Percentiles rank a stretch among this genome's conserved stretches.
These are phyloP conservation scores for Laguncularia racemosa DNA, from an alignment of 345 rosid genomes.

Conservation along the genomic window DNA sequence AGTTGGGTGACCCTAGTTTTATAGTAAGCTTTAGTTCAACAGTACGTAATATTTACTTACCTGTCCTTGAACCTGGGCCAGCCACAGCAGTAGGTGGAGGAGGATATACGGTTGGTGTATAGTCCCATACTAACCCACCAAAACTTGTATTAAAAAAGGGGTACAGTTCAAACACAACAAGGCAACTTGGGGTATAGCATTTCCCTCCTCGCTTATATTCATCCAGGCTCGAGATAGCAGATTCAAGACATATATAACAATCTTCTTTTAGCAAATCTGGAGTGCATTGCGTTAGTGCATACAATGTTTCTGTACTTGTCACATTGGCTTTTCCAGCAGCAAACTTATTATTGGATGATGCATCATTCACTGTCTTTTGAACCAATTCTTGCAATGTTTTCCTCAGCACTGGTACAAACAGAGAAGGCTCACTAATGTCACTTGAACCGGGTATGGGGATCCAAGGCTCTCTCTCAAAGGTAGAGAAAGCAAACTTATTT, in stretches of 20 bases:
- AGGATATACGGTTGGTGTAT: slow-evolving; percentile 7
- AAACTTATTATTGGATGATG: slow-evolving; percentile 18
- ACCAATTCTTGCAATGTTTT: slow-evolving; percentile 3
- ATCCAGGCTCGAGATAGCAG: slow-evolving; percentile 11
- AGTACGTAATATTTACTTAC: too few relatives aligned
- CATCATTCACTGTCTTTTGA: slow-evolving; percentile 5
- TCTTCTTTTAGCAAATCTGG: slow-evolving; percentile 26
- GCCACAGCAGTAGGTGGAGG: too few relatives aligned
- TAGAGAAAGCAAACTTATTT: neutral
- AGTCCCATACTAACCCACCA: neutral
- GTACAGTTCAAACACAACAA: slow-evolving; percentile 25
- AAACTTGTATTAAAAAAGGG: slow-evolving; percentile 22
- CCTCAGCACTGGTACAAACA: slow-evolving; percentile 8
- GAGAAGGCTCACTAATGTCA: neutral
- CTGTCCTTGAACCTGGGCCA: slow-evolving; percentile 1
- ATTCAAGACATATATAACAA: slow-evolving; percentile 24
- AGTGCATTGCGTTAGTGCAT: slow-evolving; percentile 41
- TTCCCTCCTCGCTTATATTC: slow-evolving; percentile 19
- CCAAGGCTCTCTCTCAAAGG: accelerated
- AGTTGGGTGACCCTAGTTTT: neutral
- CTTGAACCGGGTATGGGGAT: neutral
- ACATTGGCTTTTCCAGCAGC: slow-evolving; percentile 16
- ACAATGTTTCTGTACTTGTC: slow-evolving; percentile 19
- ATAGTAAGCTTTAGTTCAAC: neutral
- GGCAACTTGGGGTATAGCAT: slow-evolving; percentile 28